Conservation (phyloP, 2,329 filamentous ascomycete genomes). For the Rosellinia necatrix region DNA sequence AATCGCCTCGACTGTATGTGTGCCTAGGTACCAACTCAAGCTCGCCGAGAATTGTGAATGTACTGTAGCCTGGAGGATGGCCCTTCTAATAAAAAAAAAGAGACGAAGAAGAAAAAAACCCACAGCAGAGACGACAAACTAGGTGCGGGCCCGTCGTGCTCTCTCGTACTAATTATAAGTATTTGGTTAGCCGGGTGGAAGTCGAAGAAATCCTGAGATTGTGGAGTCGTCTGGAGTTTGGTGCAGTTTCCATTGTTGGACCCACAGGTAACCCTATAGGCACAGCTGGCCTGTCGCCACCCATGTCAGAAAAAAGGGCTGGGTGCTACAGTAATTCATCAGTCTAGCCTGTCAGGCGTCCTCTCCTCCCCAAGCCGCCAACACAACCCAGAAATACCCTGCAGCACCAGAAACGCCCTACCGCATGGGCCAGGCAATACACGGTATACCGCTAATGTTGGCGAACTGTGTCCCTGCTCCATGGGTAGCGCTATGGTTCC, state of each 20-base stretch:
- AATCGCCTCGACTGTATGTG: neutral
- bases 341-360: slow-evolving; percentile 34
- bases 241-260: slow-evolving; percentile 38
- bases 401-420: slow-evolving; percentile 36
- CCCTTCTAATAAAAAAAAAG: too few species aligned
- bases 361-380: slow-evolving; percentile 27
- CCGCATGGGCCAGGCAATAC: slow-evolving; percentile 35
- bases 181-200: slow-evolving; percentile 1
- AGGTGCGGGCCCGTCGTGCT: too few species aligned
- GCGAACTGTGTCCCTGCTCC: slow-evolving; percentile 12
- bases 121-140: too few species aligned
- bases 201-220: slow-evolving; percentile 28
- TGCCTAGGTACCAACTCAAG: neutral
- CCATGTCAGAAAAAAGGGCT: slow-evolving; percentile 25
- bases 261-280: slow-evolving; percentile 34
- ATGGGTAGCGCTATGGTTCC: slow-evolving; percentile 4
- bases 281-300: slow-evolving; percentile 31
- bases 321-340: slow-evolving; percentile 31
- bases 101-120: too few species aligned
- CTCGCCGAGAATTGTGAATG: too few species aligned
- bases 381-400: slow-evolving; percentile 25
- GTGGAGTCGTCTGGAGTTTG: slow-evolving; percentile 39
- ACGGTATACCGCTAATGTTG: too few species aligned
- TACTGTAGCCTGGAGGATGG: too few species aligned
- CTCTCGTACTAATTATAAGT: slow-evolving; percentile 23